Conservation (phyloP, 2,329 filamentous ascomycete species). For the Neopestalotiopsis rosae region DNA sequence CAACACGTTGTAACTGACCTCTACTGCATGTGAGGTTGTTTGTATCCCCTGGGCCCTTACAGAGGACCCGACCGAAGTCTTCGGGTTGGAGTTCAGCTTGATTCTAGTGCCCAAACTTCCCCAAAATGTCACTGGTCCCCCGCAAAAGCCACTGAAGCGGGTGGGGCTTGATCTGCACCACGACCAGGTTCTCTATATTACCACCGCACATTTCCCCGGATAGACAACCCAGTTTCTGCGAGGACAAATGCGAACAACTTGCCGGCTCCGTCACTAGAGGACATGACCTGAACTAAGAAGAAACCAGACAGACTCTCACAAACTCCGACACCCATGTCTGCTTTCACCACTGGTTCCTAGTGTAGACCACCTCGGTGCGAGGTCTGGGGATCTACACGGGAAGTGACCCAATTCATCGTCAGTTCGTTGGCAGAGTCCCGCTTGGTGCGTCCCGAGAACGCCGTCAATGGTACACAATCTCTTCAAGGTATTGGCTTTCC, state of each 20-base stretch:
- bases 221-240: constrained; percentile 9
- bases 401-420: no score
- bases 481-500: no score
- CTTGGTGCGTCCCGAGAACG: no score
- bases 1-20: neutral
- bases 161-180: constrained; percentile 6
- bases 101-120: neutral
- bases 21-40: neutral
- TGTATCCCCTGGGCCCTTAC: neutral
- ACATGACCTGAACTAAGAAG: neutral
- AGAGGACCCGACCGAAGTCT: neutral
- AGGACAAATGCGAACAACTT: constrained; percentile 13
- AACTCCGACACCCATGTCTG: constrained; percentile 16
- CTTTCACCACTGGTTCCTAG: neutral
- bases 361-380: neutral
- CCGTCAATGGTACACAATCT: no score
- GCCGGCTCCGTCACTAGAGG: constrained; percentile 1
- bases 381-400: neutral
- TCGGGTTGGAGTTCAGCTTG: neutral
- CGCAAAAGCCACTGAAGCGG: neutral
- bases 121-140: constrained; percentile 6
- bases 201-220: constrained; percentile 17
- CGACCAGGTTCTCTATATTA: constrained; percentile 8
- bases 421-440: no score
- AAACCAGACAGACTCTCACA: neutral